A percentile compares a stretch with the other conserved stretches of the same genome.
Conservation (phyloP, 139 green algal genomes). For the Pleodorina starrii region DNA sequence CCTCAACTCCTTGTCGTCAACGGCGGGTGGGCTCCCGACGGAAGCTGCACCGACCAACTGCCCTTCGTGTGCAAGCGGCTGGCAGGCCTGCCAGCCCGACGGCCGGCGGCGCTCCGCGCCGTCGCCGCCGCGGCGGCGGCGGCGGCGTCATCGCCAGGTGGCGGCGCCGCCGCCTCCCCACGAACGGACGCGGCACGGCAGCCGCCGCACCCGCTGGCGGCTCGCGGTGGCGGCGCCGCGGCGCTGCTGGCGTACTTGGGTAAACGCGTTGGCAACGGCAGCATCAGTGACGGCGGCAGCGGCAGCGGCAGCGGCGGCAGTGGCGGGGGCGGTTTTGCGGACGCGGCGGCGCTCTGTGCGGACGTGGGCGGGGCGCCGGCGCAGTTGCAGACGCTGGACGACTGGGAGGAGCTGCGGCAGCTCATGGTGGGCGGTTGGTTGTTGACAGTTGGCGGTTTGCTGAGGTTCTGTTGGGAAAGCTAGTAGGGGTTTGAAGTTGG, state of each 20-base stretch:
- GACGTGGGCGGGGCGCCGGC: constrained; percentile 4
- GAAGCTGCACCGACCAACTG: neutral
- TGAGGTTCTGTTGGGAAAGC: too few relatives aligned
- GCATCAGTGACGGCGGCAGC: neutral
- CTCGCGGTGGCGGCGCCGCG: neutral
- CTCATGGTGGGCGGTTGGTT: neutral
- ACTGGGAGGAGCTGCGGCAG: constrained; percentile 1
- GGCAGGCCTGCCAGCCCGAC: neutral
- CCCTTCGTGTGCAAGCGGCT: constrained; percentile 42
- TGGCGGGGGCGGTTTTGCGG: neutral
- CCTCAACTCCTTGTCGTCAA: neutral
- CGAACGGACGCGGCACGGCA: too few relatives aligned
- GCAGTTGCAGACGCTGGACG: neutral
- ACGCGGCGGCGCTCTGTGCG: constrained; percentile 1
- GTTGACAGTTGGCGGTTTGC: neutral
- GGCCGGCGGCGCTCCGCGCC: neutral
- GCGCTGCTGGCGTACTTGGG: neutral
- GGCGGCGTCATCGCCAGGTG: neutral
- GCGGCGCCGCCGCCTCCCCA: neutral
- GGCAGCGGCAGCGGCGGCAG: neutral
- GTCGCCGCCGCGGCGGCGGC: neutral
- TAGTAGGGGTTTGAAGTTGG: too few relatives aligned
- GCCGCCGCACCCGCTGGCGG: constrained; percentile 22
- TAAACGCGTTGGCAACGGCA: neutral
- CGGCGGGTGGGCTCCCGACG: neutral